Percentiles rank a stretch among this genome's conserved stretches.
phyloP scores from a whole-genome alignment of 352 stramenopile genomes.

The Phytophthora agathidicida region DNA sequence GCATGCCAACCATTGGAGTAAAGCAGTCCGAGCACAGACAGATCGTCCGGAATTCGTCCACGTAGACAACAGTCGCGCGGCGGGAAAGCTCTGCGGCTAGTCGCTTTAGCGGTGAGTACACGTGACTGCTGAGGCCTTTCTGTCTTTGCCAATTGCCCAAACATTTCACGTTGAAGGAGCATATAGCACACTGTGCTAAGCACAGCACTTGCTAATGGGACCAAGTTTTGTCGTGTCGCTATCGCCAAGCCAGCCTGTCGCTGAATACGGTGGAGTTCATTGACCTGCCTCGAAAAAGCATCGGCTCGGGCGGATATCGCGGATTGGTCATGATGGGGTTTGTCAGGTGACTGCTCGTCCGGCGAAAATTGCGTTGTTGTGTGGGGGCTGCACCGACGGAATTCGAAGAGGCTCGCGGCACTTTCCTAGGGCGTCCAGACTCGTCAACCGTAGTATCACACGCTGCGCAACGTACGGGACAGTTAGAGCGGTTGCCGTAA shows the following conservation, averaged over 20 bases:
- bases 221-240: conserved; percentile 5
- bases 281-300: conserved; percentile 45
- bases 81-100: background rate
- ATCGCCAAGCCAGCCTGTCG: conserved; percentile 36
- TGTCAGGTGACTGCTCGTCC: conserved; percentile 21
- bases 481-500: background rate
- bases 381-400: background rate
- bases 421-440: conserved; percentile 25
- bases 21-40: too few species aligned
- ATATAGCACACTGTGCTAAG: too few species aligned
- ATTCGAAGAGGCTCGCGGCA: conserved; percentile 4
- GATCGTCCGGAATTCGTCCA: background rate
- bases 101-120: background rate
- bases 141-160: background rate
- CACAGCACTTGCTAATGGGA: too few species aligned
- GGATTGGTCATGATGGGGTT: conserved; percentile 63
- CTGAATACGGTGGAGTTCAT: conserved; percentile 47
- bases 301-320: conserved; percentile 50
- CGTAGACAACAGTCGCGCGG: background rate
- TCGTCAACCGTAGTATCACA: conserved; percentile 7
- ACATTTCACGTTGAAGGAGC: too few species aligned
- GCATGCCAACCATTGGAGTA: too few species aligned
- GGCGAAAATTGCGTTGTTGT: conserved; percentile 19
- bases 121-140: background rate
- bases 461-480: conserved; percentile 1